These are phyloP conservation scores for Lactarius sp. DNA, from an alignment of 768 basidiomycete genomes.

Conservation along the genomic window DNA sequence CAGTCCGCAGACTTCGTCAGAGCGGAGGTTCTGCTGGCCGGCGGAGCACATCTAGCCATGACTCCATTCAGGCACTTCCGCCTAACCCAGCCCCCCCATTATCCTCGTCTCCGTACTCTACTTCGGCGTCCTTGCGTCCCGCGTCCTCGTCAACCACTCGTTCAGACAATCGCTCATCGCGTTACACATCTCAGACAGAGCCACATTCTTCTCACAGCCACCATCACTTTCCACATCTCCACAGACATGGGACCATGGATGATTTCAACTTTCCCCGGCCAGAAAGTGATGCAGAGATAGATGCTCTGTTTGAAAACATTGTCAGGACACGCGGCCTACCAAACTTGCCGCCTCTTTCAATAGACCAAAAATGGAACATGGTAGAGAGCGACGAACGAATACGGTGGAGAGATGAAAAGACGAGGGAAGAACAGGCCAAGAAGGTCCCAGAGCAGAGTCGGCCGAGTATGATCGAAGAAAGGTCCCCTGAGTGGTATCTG, in stretches of 20 bases:
- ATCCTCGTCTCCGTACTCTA: slow-evolving; percentile 17
- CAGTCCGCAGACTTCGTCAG: slow-evolving; percentile 41
- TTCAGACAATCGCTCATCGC: slow-evolving; percentile 58
- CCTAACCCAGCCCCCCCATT: slow-evolving; percentile 32
- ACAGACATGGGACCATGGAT: slow-evolving; percentile 41
- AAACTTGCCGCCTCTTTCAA: slow-evolving; percentile 52
- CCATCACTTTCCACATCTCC: slow-evolving; percentile 34
- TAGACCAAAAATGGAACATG: slow-evolving; percentile 90
- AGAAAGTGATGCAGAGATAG: slow-evolving; percentile 68
- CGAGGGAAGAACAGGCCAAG: slow-evolving; percentile 55
- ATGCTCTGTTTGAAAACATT: slow-evolving; percentile 74
- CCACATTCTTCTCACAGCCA: slow-evolving; percentile 53
- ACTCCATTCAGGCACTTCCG: slow-evolving; percentile 46
- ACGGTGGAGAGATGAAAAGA: slow-evolving; percentile 70
- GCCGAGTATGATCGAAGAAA: slow-evolving; percentile 48
- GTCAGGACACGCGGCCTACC: slow-evolving; percentile 62
- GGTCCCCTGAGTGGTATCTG: slow-evolving; percentile 91
- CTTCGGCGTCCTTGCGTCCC: slow-evolving; percentile 30
- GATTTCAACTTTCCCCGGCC: slow-evolving; percentile 78
- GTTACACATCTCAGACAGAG: slow-evolving; percentile 54
- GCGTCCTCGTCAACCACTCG: slow-evolving; percentile 38
- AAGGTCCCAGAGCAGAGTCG: slow-evolving; percentile 58
- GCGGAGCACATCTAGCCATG: slow-evolving; percentile 47
- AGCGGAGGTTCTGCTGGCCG: slow-evolving; percentile 44
- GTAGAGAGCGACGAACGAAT: slow-evolving; percentile 79